phyloP scores from a whole-genome alignment of 2,329 filamentous ascomycete genomes.

The Colletotrichum brevisporum region DNA sequence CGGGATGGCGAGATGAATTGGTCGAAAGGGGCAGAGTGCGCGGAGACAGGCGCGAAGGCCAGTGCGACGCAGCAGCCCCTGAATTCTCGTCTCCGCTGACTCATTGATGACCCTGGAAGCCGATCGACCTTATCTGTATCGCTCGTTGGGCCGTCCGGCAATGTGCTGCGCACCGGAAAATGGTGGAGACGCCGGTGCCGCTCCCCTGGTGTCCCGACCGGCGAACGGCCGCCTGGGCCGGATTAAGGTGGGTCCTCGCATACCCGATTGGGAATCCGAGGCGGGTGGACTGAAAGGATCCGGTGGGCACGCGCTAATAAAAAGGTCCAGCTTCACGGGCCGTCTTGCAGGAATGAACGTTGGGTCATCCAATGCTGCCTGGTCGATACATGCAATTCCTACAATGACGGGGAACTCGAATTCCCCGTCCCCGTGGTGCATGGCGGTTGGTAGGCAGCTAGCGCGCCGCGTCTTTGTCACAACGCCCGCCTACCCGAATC shows the following conservation, averaged over 20 bases:
- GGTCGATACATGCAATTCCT: no score
- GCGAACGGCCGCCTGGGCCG: background rate
- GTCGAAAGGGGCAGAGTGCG: background rate
- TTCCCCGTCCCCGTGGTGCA: background rate
- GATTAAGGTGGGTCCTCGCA: conserved; percentile 16
- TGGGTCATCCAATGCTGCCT: no score
- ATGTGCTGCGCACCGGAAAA: background rate
- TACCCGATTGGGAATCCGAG: conserved; percentile 33
- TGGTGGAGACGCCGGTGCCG: background rate
- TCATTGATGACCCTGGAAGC: background rate
- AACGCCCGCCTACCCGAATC: background rate
- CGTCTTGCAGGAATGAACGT: no score
- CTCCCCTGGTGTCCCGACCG: background rate
- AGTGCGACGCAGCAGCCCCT: conserved; percentile 3
- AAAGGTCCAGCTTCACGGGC: no score
- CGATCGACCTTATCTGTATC: background rate
- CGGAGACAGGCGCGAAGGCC: background rate
- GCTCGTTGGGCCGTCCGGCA: background rate
- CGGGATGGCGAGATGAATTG: conserved; percentile 3
- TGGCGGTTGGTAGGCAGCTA: background rate
- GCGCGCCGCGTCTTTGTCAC: background rate
- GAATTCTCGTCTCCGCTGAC: background rate
- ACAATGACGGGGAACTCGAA: no score
- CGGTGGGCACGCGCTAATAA: no score
- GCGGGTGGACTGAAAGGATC: no score